phyloP scores from a whole-genome alignment of 805 yeast species.

The Myxozyma nipponensis region DNA sequence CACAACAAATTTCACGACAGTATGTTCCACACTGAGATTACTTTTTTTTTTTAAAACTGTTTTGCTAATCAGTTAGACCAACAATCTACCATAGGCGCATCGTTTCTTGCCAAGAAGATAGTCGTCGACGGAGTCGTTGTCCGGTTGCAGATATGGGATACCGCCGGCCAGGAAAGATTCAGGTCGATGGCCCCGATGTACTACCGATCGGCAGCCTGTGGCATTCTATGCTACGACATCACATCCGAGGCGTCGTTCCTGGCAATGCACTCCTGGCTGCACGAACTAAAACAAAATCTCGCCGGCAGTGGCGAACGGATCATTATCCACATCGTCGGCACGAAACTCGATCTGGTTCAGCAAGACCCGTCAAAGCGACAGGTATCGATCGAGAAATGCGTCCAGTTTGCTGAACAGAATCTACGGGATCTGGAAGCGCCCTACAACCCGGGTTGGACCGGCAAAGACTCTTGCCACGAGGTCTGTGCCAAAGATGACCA shows the following conservation, averaged over 20 bases:
- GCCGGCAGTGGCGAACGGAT: slow-evolving; percentile 29
- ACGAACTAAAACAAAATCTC: slow-evolving; percentile 35
- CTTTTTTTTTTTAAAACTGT: neutral
- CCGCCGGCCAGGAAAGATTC: slow-evolving; percentile 96
- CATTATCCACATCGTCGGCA: slow-evolving; percentile 37
- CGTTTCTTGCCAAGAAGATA: slow-evolving; percentile 37
- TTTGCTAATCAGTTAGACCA: slow-evolving; percentile 26
- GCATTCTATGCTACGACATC: slow-evolving; percentile 38
- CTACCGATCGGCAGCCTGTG: slow-evolving; percentile 41
- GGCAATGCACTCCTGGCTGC: slow-evolving; percentile 39
- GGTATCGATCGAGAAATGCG: slow-evolving; percentile 37
- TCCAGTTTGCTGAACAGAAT: slow-evolving; percentile 33
- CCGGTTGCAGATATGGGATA: slow-evolving; percentile 73
- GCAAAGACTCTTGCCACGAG: slow-evolving; percentile 36
- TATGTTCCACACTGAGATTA: neutral
- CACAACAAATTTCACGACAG: slow-evolving; percentile 36
- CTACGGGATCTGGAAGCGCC: slow-evolving; percentile 25
- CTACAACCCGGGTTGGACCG: slow-evolving; percentile 22
- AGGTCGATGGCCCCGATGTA: slow-evolving; percentile 68
- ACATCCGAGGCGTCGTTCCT: slow-evolving; percentile 36
- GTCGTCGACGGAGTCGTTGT: slow-evolving; percentile 36
- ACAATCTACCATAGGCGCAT: slow-evolving; percentile 38
- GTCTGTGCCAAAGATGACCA: slow-evolving; percentile 38
- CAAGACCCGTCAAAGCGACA: slow-evolving; percentile 36
- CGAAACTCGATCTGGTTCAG: slow-evolving; percentile 36